These are phyloP conservation scores for Metrosideros polymorpha DNA, from an alignment of 441 rosid genomes.

Conservation along the genomic window DNA sequence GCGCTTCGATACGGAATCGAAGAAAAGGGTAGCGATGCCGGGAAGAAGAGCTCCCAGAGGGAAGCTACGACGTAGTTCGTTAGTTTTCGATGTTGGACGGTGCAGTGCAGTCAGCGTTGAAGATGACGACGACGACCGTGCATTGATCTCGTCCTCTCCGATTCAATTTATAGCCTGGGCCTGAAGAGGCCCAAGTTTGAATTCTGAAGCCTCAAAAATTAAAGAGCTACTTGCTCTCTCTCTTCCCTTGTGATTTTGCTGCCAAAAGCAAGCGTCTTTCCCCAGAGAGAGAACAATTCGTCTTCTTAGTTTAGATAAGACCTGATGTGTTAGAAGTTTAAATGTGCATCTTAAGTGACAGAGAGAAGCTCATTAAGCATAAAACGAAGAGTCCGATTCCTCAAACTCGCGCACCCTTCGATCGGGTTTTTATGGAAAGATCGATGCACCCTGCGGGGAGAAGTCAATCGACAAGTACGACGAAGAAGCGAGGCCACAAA, in stretches of 20 bases:
- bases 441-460: rapidly evolving
- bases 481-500: neutral
- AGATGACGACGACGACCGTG: neutral
- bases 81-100: neutral
- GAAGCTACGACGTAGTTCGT: neutral
- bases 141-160: neutral
- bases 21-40: neutral
- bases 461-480: neutral
- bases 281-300: neutral
- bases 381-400: neutral
- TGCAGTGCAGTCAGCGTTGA: neutral
- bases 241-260: neutral
- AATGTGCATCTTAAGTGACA: neutral
- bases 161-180: neutral
- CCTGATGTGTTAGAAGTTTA: no score
- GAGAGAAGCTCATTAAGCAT: neutral
- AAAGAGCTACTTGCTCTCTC: neutral
- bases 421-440: neutral
- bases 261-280: neutral
- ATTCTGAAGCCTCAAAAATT: neutral
- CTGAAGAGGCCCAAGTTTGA: neutral
- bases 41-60: neutral
- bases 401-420: neutral
- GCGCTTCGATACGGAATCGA: neutral
- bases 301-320: neutral